Evolutionary conservation across 1,284 basidiomycete genomes (phyloP).

Genomic region (Ceratobasidium sp.): DNA sequence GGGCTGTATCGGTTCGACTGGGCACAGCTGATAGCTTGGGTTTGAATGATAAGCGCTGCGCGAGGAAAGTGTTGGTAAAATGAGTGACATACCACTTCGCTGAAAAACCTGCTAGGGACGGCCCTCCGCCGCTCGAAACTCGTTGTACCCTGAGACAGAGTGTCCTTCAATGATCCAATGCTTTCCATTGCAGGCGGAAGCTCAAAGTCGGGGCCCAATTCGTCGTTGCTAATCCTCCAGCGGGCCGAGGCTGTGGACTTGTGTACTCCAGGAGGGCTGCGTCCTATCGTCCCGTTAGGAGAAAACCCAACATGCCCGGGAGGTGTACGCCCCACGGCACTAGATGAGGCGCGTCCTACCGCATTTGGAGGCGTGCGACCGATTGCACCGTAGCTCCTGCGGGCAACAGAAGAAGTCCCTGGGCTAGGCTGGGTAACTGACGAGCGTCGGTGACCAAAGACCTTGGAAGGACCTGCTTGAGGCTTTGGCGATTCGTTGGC

Average conservation of each 20-base stretch:
- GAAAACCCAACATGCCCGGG: constrained; percentile 6
- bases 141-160: not conserved
- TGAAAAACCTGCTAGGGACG: constrained; percentile 36
- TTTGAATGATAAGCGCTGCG: not conserved
- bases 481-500: constrained; percentile 50
- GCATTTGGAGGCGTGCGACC: constrained; percentile 38
- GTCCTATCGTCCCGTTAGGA: constrained; percentile 6
- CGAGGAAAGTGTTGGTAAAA: not conserved
- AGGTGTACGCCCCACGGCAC: constrained; percentile 17
- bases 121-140: constrained; percentile 24
- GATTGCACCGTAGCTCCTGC: constrained; percentile 34
- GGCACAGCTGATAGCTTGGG: constrained; percentile 17
- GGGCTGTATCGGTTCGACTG: constrained; percentile 1
- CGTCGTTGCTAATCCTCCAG: constrained; percentile 29
- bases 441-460: not conserved
- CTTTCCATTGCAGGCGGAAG: constrained; percentile 41
- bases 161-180: constrained; percentile 13
- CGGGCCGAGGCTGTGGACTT: not conserved
- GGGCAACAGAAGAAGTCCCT: not conserved
- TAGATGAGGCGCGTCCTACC: constrained; percentile 11
- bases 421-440: constrained; percentile 37
- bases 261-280: not conserved
- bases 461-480: not conserved
- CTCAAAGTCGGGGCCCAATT: constrained; percentile 40
- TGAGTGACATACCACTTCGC: constrained; percentile 21